phyloP scores from a whole-genome alignment of 2,329 filamentous ascomycete genomes.

The Pseudocercospora pini-densiflorae region DNA sequence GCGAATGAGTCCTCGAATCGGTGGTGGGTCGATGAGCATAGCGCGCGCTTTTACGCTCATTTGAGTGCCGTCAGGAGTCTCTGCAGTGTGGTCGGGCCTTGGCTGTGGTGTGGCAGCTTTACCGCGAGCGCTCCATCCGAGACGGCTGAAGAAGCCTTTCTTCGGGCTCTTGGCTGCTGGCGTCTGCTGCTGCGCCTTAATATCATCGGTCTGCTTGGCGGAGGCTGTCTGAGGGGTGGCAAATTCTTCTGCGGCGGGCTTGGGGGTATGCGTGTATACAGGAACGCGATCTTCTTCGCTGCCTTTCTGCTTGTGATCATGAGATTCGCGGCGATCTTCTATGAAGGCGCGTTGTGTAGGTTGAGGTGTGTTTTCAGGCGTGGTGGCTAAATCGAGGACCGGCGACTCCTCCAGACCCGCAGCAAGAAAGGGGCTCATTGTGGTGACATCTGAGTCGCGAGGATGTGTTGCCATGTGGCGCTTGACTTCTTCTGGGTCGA shows the following conservation, averaged over 20 bases:
- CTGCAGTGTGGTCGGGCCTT: slow-evolving; percentile 7
- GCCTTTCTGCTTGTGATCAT: slow-evolving; percentile 35
- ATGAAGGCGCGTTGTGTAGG: slow-evolving; percentile 46
- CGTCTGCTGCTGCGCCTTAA: slow-evolving; percentile 13
- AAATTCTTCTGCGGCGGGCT: slow-evolving; percentile 28
- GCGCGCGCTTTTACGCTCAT: slow-evolving; percentile 43
- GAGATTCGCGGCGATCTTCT: slow-evolving; percentile 45
- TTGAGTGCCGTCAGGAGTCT: slow-evolving; percentile 10
- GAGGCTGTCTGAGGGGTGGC: slow-evolving; percentile 15
- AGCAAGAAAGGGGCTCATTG: slow-evolving; percentile 36
- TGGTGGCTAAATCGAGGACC: slow-evolving; percentile 34
- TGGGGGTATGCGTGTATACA: slow-evolving; percentile 35
- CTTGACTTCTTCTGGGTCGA: slow-evolving; percentile 15
- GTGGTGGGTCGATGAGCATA: slow-evolving; percentile 41
- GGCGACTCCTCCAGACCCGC: slow-evolving; percentile 23
- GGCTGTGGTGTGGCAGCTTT: slow-evolving; percentile 14
- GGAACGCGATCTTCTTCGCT: slow-evolving; percentile 39
- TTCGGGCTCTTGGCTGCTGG: slow-evolving; percentile 43
- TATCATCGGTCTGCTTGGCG: slow-evolving; percentile 17
- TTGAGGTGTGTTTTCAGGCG: slow-evolving; percentile 29
- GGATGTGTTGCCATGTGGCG: slow-evolving; percentile 8
- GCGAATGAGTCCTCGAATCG: slow-evolving; percentile 24
- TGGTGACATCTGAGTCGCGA: slow-evolving; percentile 32
- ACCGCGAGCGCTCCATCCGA: slow-evolving; percentile 17
- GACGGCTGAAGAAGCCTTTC: slow-evolving; percentile 45